A percentile compares a stretch with the other conserved stretches of the same genome.
These are phyloP conservation scores for Nannochloropsis salina DNA, from an alignment of 108 stramenopile species.

Conservation along the genomic window DNA sequence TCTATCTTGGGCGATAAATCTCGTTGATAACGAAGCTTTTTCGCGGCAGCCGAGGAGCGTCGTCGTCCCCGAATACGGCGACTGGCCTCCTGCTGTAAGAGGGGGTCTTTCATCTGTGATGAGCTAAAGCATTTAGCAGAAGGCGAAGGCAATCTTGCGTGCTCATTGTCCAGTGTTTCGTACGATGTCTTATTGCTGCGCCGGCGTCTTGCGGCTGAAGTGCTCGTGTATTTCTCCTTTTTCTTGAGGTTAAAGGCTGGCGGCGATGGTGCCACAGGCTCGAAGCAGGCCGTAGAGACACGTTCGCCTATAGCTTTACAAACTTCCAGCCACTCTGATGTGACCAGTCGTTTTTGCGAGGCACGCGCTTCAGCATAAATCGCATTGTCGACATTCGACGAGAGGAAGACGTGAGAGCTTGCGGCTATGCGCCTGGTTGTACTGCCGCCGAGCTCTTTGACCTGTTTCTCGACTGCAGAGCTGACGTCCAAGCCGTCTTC, in stretches of 20 bases:
- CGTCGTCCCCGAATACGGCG: not conserved
- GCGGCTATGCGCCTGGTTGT: not conserved
- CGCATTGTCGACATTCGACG: not conserved
- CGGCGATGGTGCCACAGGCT: not conserved
- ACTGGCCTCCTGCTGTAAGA: not conserved
- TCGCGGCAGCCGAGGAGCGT: not conserved
- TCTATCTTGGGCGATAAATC: too few species aligned
- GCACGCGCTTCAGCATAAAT: not conserved
- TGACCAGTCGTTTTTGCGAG: not conserved
- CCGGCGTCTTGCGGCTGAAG: not conserved
- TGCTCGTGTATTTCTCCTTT: not conserved
- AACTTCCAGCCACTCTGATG: not conserved
- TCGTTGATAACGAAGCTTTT: not conserved
- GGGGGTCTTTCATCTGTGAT: not conserved
- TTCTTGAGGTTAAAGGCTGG: not conserved
- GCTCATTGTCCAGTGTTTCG: not conserved
- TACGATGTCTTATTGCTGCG: not conserved
- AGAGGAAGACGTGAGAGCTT: not conserved
- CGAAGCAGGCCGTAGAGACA: not conserved
- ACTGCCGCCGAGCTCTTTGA: conserved; percentile 11
- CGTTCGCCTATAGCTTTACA: not conserved
- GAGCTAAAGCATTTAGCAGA: conserved; percentile 20
- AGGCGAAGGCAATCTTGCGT: conserved; percentile 9
- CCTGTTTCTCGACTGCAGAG: not conserved
- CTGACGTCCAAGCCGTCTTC: conserved; percentile 8